phyloP scores from a whole-genome alignment of 2,329 filamentous ascomycete genomes.

The Karstenula rhodostoma region DNA sequence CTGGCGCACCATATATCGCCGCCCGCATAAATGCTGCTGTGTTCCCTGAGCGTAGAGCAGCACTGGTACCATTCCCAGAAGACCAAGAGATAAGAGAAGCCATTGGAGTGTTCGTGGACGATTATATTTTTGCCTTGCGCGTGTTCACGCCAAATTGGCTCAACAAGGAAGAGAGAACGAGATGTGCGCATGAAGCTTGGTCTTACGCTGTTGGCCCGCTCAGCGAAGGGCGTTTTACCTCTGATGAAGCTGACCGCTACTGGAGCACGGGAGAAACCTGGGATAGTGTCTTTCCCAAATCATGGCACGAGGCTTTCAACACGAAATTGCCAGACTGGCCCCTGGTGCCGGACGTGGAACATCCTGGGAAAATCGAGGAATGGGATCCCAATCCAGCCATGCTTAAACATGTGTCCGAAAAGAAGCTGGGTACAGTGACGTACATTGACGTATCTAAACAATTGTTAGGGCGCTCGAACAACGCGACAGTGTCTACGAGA shows the following conservation, averaged over 20 bases:
- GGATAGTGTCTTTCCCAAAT: constrained; percentile 1
- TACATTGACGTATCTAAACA: constrained; percentile 35
- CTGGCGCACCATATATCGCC: constrained; percentile 36
- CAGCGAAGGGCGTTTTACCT: constrained; percentile 35
- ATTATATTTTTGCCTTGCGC: constrained; percentile 38
- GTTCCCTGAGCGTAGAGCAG: constrained; percentile 29
- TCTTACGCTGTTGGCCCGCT: constrained; percentile 37
- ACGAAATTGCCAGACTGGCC: constrained; percentile 19
- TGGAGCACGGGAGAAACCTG: constrained; percentile 28
- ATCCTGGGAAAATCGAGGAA: constrained; percentile 25
- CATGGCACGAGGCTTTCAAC: background rate
- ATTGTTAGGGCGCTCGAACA: background rate
- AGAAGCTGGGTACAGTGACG: constrained; percentile 24
- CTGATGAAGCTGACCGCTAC: constrained; percentile 38
- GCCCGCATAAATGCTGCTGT: constrained; percentile 29
- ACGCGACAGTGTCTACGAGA: background rate
- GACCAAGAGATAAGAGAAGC: constrained; percentile 34
- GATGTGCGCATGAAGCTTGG: constrained; percentile 35
- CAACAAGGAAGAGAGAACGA: constrained; percentile 20
- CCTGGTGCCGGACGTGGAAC: constrained; percentile 26
- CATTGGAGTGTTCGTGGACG: constrained; percentile 47
- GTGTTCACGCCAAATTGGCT: constrained; percentile 30
- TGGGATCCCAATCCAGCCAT: constrained; percentile 36
- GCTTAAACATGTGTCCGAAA: constrained; percentile 17
- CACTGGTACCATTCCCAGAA: constrained; percentile 26